phyloP scores from a whole-genome alignment of 1,284 basidiomycete genomes.

The Athelia sp. region DNA sequence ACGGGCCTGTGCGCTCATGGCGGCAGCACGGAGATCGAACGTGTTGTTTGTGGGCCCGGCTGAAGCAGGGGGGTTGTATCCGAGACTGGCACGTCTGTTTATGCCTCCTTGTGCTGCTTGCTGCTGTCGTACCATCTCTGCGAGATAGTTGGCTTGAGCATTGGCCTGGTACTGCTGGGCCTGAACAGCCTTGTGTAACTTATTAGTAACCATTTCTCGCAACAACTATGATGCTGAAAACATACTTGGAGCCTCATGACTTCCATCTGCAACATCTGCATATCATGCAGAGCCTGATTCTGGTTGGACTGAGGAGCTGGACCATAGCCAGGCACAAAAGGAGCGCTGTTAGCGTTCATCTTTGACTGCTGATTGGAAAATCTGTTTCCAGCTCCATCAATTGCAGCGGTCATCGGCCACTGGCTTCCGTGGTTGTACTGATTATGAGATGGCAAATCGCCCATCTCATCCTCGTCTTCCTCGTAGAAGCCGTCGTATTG shows the following conservation, averaged over 20 bases:
- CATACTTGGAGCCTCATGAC: conserved; percentile 72
- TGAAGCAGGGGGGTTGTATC: conserved; percentile 55
- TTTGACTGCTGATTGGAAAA: conserved; percentile 60
- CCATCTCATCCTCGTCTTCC: conserved; percentile 53
- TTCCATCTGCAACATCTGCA: conserved; percentile 81
- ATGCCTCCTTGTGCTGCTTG: conserved; percentile 16
- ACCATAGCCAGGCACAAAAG: conserved; percentile 45
- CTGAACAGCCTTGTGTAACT: conserved; percentile 7
- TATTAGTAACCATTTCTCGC: no score
- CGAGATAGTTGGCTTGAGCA: conserved; percentile 29
- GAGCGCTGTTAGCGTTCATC: conserved; percentile 53
- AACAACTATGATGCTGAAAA: no score
- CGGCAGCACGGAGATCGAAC: conserved; percentile 55
- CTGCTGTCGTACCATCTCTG: conserved; percentile 28
- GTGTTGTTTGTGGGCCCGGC: conserved; percentile 60
- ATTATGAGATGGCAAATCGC: conserved; percentile 46
- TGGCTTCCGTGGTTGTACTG: conserved; percentile 33
- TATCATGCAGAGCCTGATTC: conserved; percentile 50
- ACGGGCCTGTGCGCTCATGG: conserved; percentile 50
- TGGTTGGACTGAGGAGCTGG: conserved; percentile 30
- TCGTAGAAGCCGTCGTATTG: conserved; percentile 35
- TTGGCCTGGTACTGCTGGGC: conserved; percentile 59
- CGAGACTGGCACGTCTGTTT: conserved; percentile 36
- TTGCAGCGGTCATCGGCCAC: conserved; percentile 61
- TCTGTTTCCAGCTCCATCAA: conserved; percentile 59